phyloP scores from a whole-genome alignment of 768 basidiomycete species.

The Amanita rimosa region DNA sequence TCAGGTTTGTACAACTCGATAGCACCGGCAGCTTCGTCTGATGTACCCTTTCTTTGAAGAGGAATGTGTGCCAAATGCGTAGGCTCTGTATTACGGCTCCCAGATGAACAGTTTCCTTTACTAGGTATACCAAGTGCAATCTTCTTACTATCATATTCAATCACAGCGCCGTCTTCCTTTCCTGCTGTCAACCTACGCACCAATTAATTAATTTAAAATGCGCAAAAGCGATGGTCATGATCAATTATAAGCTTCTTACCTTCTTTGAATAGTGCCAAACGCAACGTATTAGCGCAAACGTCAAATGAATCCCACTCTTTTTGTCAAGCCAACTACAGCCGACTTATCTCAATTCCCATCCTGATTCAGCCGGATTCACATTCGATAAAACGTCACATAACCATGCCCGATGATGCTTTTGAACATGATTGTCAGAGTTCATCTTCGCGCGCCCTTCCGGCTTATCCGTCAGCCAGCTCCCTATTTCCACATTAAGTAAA shows the following conservation, averaged over 20 bases:
- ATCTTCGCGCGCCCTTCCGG: slow-evolving; percentile 80
- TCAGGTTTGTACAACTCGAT: slow-evolving; percentile 58
- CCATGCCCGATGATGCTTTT: slow-evolving; percentile 72
- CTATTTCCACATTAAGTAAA: slow-evolving; percentile 76
- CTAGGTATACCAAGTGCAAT: slow-evolving; percentile 74
- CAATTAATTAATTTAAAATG: not conserved
- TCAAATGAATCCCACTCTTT: slow-evolving; percentile 84
- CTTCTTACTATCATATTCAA: slow-evolving; percentile 76
- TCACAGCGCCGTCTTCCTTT: slow-evolving; percentile 66
- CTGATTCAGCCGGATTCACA: slow-evolving; percentile 56
- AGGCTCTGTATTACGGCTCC: too few species aligned
- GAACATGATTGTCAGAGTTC: slow-evolving; percentile 77
- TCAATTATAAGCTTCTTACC: slow-evolving; percentile 21
- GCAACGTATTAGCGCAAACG: slow-evolving; percentile 79
- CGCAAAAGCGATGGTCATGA: not conserved
- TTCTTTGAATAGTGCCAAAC: slow-evolving; percentile 67
- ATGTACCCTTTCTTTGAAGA: slow-evolving; percentile 51
- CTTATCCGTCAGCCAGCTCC: slow-evolving; percentile 78
- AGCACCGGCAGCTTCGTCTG: slow-evolving; percentile 69
- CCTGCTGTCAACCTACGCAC: slow-evolving; percentile 56
- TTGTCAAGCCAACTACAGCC: slow-evolving; percentile 69
- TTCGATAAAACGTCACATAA: slow-evolving; percentile 85
- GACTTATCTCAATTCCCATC: too few species aligned
- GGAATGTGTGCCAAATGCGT: slow-evolving; percentile 42
- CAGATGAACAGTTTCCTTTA: slow-evolving; percentile 27